Conservation (phyloP, 2,329 filamentous ascomycete genomes). For the Cercospora sojina region DNA sequence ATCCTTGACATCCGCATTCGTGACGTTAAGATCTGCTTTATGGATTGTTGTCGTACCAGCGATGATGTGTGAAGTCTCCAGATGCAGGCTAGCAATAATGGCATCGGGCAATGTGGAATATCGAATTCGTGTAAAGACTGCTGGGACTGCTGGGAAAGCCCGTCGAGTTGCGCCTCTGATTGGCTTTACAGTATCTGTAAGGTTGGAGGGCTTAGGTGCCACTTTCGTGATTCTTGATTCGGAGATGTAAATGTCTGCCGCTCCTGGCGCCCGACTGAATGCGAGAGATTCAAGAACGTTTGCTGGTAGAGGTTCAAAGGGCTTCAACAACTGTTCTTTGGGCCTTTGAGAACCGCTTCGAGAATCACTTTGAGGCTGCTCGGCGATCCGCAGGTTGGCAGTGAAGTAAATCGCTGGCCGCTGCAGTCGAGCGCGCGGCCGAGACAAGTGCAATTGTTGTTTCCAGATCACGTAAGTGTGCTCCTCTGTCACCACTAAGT, state of each 20-base stretch:
- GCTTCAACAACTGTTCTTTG: slow-evolving; percentile 65
- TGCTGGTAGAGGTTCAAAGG: slow-evolving; percentile 65
- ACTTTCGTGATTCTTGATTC: slow-evolving; percentile 73
- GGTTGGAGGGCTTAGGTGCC: slow-evolving; percentile 61
- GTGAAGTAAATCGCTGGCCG: slow-evolving; percentile 65
- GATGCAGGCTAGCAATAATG: slow-evolving; percentile 33
- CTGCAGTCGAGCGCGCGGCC: slow-evolving; percentile 61
- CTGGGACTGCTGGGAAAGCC: slow-evolving; percentile 64
- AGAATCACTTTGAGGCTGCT: slow-evolving; percentile 43
- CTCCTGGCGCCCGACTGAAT: slow-evolving; percentile 52
- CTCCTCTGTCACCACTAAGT: slow-evolving; percentile 26
- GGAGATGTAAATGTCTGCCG: slow-evolving; percentile 64
- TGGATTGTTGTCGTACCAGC: slow-evolving; percentile 54
- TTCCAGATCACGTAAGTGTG: slow-evolving; percentile 35
- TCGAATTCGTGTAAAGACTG: slow-evolving; percentile 69
- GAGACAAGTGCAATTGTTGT: slow-evolving; percentile 29
- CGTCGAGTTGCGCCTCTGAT: slow-evolving; percentile 64
- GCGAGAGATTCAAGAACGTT: slow-evolving; percentile 76
- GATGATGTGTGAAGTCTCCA: slow-evolving; percentile 33
- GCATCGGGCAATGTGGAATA: slow-evolving; percentile 61
- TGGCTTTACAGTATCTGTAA: slow-evolving; percentile 61
- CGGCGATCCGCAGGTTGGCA: slow-evolving; percentile 26
- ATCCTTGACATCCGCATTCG: slow-evolving; percentile 57
- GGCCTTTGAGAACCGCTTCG: slow-evolving; percentile 58
- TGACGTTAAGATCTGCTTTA: slow-evolving; percentile 57